Percentiles rank a stretch among this genome's conserved stretches.
phyloP scores from a whole-genome alignment of 2,329 filamentous ascomycete species.

The Penicillium oxalicum region DNA sequence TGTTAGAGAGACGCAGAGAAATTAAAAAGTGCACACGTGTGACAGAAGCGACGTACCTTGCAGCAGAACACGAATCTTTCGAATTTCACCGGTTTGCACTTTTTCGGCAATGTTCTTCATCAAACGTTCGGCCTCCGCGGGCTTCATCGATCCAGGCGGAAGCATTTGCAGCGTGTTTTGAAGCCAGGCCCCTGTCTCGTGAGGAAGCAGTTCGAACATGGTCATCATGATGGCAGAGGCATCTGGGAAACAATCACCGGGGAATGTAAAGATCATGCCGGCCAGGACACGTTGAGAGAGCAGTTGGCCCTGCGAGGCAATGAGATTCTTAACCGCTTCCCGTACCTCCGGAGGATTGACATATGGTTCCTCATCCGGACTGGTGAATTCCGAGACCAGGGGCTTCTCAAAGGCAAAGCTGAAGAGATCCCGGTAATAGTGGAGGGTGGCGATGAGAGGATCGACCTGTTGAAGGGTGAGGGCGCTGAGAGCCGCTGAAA shows the following conservation, averaged over 20 bases:
- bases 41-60: slow-evolving; percentile 46
- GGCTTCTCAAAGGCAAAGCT: slow-evolving; percentile 76
- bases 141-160: slow-evolving; percentile 72
- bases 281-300: slow-evolving; percentile 86
- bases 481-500: slow-evolving; percentile 79
- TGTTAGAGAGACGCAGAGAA: background rate
- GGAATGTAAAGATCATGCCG: slow-evolving; percentile 99
- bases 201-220: slow-evolving; percentile 79
- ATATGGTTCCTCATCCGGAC: slow-evolving; percentile 56
- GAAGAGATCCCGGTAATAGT: slow-evolving; percentile 86
- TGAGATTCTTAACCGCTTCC: slow-evolving; percentile 64
- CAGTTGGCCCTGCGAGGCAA: slow-evolving; percentile 64
- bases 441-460: slow-evolving; percentile 81
- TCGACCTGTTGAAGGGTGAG: slow-evolving; percentile 86
- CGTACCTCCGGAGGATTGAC: slow-evolving; percentile 64
- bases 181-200: slow-evolving; percentile 75
- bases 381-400: slow-evolving; percentile 50
- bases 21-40: background rate
- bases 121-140: slow-evolving; percentile 72
- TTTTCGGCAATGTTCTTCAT: slow-evolving; percentile 74
- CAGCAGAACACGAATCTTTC: slow-evolving; percentile 75
- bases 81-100: slow-evolving; percentile 61
- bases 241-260: slow-evolving; percentile 89
- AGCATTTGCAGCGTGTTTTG: slow-evolving; percentile 76
- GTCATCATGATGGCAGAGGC: slow-evolving; percentile 86